Percentiles rank a stretch among this genome's conserved stretches.
These are phyloP conservation scores for Pichia sp. DNA, from an alignment of 1,139 yeast genomes.

Conservation along the genomic window DNA sequence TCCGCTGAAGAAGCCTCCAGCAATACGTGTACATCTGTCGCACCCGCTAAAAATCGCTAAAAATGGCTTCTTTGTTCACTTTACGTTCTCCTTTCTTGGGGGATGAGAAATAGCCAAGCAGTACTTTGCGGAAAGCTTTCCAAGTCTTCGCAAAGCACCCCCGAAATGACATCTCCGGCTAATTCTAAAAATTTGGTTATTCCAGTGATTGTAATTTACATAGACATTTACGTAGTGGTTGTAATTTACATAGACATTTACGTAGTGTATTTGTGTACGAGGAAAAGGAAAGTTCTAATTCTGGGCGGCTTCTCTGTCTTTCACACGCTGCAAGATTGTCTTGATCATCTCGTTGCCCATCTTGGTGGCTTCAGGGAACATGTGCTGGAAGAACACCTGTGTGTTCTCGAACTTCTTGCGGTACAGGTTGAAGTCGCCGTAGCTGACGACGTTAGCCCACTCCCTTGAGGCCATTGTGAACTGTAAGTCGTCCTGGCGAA, in stretches of 20 bases:
- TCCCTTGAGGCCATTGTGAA: conserved; percentile 75
- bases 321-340: conserved; percentile 61
- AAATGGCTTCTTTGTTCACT: background rate
- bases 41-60: background rate
- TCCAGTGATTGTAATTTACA: background rate
- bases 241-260: background rate
- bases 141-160: too few relatives aligned
- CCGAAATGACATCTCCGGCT: too few relatives aligned
- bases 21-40: background rate
- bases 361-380: conserved; percentile 82
- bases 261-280: background rate
- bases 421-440: conserved; percentile 74
- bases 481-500: conserved; percentile 82
- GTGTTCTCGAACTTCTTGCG: conserved; percentile 68
- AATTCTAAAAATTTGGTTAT: too few relatives aligned
- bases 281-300: background rate
- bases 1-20: background rate
- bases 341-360: conserved; percentile 95
- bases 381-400: conserved; percentile 76
- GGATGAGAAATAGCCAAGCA: too few relatives aligned
- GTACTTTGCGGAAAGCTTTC: too few relatives aligned
- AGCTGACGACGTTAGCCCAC: conserved; percentile 81
- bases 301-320: conserved; percentile 32
- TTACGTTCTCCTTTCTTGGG: too few relatives aligned
- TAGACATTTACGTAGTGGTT: too few relatives aligned